Base-by-base conservation (phyloP, 1,284 basidiomycete genomes). In the Agaricales sp. region DNA sequence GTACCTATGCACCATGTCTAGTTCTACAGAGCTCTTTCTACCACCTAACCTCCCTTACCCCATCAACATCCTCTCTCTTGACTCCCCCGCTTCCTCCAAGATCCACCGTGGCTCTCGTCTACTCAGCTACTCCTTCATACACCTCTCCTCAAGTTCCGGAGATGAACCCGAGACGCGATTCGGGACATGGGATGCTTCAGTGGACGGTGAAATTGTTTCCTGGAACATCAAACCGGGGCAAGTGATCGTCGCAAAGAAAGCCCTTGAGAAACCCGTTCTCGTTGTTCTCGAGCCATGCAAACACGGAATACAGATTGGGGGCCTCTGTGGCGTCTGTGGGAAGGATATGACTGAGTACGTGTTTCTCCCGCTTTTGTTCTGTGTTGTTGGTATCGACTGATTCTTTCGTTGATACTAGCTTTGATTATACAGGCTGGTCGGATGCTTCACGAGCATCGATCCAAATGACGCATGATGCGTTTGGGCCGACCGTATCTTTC, bases 321-420 rank as follows among this genome's bases (percentile, higher is more conserved):
- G 95, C 1, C 75, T 98, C 52, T 99, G 94, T 63, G 92, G 88
- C 1, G 65, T 95, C 24, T 99, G 94, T 62, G 94, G 93, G 35
- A 91, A 88, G 65, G 92, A 96, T 58, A 82, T 98, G 73, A 93
- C 91, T 44, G 80, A 77, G 92, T 96, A 61, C 57, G 85, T 71
- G 19, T 35, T n/a, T 35, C 11, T 43, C 44, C 57, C 38, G n/a
- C n/a, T n/a, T n/a, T n/a, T n/a, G n/a, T n/a, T n/a, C n/a, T n/a
- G n/a, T n/a, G n/a, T n/a, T n/a, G n/a, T n/a, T n/a, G n/a, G n/a
- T n/a, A n/a, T n/a, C n/a, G 35, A 47, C 49, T 46, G 47, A 22
- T 35, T 26, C 52, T 55, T 53, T 46, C 49, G 47, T n/a, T 23
- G 38, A 21, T 37, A 26, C 53, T 59, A 94, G 91, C 52, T 76